Percentiles rank a stretch among this genome's conserved stretches.
These are phyloP conservation scores for Bipolaris cookei DNA, from an alignment of 2,329 filamentous ascomycete species.

Conservation along the genomic window DNA sequence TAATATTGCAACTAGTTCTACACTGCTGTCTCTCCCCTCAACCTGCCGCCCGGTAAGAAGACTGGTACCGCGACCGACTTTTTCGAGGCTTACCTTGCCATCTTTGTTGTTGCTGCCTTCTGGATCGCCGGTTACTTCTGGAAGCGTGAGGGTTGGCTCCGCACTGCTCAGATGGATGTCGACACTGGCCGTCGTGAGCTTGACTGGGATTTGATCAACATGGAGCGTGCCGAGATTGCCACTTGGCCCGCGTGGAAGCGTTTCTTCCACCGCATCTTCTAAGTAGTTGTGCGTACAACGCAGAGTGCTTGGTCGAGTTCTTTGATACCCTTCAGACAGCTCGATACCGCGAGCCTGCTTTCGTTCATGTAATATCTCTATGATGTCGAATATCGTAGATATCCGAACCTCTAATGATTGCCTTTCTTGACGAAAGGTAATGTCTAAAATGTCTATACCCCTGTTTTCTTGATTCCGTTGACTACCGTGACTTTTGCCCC, in stretches of 20 bases:
- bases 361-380: slow-evolving; percentile 1
- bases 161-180: slow-evolving; percentile 67
- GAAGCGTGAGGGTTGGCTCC: slow-evolving; percentile 69
- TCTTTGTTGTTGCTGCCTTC: slow-evolving; percentile 53
- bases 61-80: slow-evolving; percentile 50
- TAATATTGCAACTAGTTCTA: slow-evolving; percentile 47
- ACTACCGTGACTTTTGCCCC: background rate
- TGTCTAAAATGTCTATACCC: slow-evolving; percentile 8
- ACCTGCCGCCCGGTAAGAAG: slow-evolving; percentile 12
- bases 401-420: slow-evolving; percentile 3
- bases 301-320: background rate
- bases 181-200: slow-evolving; percentile 69
- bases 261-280: slow-evolving; percentile 34
- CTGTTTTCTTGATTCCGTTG: slow-evolving; percentile 7
- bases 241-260: slow-evolving; percentile 60
- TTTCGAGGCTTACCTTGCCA: slow-evolving; percentile 57
- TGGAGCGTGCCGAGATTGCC: slow-evolving; percentile 58
- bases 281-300: slow-evolving; percentile 10
- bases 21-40: slow-evolving; percentile 44
- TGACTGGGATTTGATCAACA: slow-evolving; percentile 69
- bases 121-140: slow-evolving; percentile 63
- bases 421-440: slow-evolving; percentile 1
- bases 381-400: background rate
- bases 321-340: background rate
- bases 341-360: background rate